phyloP scores from a whole-genome alignment of 208 protist genomes.

The Acanthamoeba castellanii region DNA sequence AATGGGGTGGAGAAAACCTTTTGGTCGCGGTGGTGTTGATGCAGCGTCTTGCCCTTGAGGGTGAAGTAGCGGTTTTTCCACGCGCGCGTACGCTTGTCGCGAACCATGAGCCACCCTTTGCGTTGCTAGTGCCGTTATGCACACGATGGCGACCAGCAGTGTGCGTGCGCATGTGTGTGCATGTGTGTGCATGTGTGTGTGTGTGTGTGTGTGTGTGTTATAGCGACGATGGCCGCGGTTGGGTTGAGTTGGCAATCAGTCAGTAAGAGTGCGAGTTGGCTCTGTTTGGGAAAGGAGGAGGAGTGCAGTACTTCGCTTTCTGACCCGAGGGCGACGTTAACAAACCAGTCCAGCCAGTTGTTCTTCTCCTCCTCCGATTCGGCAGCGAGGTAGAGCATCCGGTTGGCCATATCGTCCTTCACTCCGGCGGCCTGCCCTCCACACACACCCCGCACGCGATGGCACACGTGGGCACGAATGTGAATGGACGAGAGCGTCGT shows the following conservation, averaged over 20 bases:
- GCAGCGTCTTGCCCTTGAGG: conserved; percentile 44
- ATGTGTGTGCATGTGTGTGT: no score
- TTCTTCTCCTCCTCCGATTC: conserved; percentile 43
- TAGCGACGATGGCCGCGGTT: no score
- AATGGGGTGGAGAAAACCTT: neutral
- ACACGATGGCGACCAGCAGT: no score
- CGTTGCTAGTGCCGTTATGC: conserved; percentile 19
- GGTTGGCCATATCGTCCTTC: conserved; percentile 40
- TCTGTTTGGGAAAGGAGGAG: no score
- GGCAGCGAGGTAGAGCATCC: conserved; percentile 15
- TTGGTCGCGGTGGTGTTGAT: conserved; percentile 61
- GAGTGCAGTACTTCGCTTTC: neutral
- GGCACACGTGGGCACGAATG: no score
- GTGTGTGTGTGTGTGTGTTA: no score
- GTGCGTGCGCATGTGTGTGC: no score
- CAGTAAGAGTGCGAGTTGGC: neutral
- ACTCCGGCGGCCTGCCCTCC: neutral
- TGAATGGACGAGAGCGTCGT: no score
- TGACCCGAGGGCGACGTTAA: conserved; percentile 37
- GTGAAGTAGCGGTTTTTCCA: conserved; percentile 47
- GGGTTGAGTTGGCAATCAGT: no score
- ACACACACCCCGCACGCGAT: no score
- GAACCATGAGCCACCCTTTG: conserved; percentile 50
- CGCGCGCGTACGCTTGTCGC: neutral
- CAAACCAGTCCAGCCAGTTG: conserved; percentile 28